Evolutionary conservation across 768 basidiomycete species (phyloP).

Genomic region (Hemileccinum impolitum): DNA sequence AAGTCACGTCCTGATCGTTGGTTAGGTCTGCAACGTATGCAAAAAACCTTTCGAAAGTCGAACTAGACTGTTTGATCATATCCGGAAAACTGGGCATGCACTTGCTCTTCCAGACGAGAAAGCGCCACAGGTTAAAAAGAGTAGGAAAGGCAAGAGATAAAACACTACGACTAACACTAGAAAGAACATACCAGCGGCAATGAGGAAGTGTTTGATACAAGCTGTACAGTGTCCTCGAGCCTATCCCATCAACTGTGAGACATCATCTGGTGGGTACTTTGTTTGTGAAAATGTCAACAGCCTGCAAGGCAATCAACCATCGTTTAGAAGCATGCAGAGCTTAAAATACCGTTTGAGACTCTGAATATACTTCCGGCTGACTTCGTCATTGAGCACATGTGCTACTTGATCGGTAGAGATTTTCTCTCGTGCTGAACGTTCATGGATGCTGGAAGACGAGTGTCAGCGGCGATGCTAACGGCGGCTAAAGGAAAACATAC

Average conservation of each 20-base stretch:
- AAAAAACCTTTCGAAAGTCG: conserved; percentile 57
- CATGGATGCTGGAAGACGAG: conserved; percentile 71
- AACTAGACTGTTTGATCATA: conserved; percentile 73
- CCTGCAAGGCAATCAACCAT: conserved; percentile 40
- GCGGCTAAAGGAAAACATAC: conserved; percentile 41
- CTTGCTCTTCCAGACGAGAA: conserved; percentile 38
- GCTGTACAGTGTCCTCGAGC: neutral
- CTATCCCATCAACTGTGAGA: conserved; percentile 89
- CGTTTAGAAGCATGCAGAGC: neutral
- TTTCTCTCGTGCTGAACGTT: conserved; percentile 96
- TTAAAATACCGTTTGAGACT: conserved; percentile 84
- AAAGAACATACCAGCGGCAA: conserved; percentile 6
- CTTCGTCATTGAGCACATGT: conserved; percentile 98
- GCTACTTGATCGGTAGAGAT: conserved; percentile 97
- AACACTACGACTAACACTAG: conserved; percentile 4
- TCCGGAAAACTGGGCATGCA: conserved; percentile 71
- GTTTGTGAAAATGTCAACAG: conserved; percentile 94
- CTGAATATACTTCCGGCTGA: conserved; percentile 98
- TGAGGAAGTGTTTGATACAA: neutral
- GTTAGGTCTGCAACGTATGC: conserved; percentile 66
- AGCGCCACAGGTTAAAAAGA: conserved; percentile 33
- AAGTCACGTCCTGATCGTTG: conserved; percentile 8
- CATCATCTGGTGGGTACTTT: conserved; percentile 90
- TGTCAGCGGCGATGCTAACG: neutral
- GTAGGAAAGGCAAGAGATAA: conserved; percentile 28